These are phyloP conservation scores for Saccharomyces hybrid DNA, from an alignment of 1,139 yeast genomes.

Conservation along the genomic window DNA sequence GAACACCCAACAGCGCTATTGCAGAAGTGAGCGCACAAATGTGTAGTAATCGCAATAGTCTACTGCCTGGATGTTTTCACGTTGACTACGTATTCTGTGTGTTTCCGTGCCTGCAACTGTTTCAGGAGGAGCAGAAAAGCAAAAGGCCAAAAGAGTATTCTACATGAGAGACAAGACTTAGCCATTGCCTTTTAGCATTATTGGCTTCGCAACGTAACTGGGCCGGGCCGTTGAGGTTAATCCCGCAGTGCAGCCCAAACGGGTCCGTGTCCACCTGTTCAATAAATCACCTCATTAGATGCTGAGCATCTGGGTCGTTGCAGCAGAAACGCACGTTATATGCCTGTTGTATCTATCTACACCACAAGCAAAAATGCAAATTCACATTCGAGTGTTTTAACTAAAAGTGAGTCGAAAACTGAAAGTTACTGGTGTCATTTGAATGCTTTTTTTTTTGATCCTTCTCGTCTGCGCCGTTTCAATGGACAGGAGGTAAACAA, in stretches of 20 bases:
- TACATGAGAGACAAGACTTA: neutral
- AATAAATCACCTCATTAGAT: neutral
- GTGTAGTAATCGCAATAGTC: neutral
- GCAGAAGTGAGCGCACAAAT: neutral
- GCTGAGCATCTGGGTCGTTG: neutral
- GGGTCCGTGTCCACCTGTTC: neutral
- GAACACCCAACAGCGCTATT: neutral
- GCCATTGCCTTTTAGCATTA: neutral
- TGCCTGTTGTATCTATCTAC: no score
- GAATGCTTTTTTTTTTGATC: neutral
- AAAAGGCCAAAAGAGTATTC: neutral
- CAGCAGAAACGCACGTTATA: neutral
- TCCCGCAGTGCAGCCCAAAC: neutral
- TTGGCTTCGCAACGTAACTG: no score
- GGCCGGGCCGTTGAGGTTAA: neutral
- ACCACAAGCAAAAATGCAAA: no score
- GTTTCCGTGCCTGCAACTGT: neutral
- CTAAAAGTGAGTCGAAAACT: no score
- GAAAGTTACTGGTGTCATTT: neutral
- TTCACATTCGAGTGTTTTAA: no score
- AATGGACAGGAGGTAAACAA: neutral
- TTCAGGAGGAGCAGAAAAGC: neutral
- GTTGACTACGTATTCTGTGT: neutral
- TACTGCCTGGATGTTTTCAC: no score
- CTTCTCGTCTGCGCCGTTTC: neutral